Evolutionary conservation across 441 rosid genomes (phyloP).

Genomic region (Daphne laureola): DNA sequence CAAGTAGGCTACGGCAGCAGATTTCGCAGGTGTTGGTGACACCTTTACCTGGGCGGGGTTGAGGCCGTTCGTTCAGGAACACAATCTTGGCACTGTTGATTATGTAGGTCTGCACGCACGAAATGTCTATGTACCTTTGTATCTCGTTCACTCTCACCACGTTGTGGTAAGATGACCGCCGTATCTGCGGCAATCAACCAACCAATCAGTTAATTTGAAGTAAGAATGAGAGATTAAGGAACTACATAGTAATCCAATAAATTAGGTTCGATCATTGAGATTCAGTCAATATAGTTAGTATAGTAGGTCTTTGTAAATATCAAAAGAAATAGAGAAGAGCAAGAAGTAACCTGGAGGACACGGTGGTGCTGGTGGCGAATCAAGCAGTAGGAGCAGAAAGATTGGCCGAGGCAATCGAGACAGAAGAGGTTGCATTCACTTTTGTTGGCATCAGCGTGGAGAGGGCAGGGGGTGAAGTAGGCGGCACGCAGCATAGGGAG

Average conservation of each 20-base stretch:
- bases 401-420: slow-evolving; percentile 50
- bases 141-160: slow-evolving; percentile 80
- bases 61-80: slow-evolving; percentile 77
- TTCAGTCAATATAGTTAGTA: too few relatives aligned
- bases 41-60: slow-evolving; percentile 84
- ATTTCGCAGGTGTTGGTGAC: slow-evolving; percentile 81
- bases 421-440: slow-evolving; percentile 84
- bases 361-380: slow-evolving; percentile 53
- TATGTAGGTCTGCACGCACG: slow-evolving; percentile 73
- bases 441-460: slow-evolving; percentile 53
- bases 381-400: slow-evolving; percentile 65
- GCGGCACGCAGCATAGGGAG: slow-evolving; percentile 51
- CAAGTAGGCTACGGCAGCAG: slow-evolving; percentile 74
- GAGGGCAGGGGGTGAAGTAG: slow-evolving; percentile 54
- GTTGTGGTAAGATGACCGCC: slow-evolving; percentile 86
- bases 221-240: too few relatives aligned
- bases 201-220: background rate
- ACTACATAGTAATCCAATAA: too few relatives aligned
- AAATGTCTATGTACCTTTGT: slow-evolving; percentile 66
- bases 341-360: slow-evolving; percentile 46
- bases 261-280: too few relatives aligned
- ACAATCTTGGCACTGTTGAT: slow-evolving; percentile 88
- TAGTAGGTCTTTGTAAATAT: too few relatives aligned
- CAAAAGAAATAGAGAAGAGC: too few relatives aligned
- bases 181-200: slow-evolving; percentile 34